phyloP scores from a whole-genome alignment of 176 grass and related monocot genomes.

The Lolium rigidum region DNA sequence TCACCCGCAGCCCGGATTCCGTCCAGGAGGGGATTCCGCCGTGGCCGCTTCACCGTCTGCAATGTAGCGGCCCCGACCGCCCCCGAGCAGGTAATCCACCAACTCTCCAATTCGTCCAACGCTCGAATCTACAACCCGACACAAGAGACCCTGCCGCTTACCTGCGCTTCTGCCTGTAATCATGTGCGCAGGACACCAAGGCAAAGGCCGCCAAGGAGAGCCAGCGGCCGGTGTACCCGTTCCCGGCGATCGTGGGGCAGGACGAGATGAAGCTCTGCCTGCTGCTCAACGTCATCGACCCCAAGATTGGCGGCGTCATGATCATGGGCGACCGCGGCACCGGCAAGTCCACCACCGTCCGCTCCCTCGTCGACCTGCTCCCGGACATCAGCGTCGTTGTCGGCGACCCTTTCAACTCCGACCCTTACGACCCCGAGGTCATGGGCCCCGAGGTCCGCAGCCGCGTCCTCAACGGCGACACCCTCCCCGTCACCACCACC shows the following conservation, averaged over 20 bases:
- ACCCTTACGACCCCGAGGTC: constrained; percentile 87
- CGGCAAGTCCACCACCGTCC: constrained; percentile 93
- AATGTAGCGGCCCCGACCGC: constrained; percentile 62
- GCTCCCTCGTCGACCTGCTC: constrained; percentile 94
- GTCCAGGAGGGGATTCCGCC: constrained; percentile 22
- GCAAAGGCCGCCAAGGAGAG: constrained; percentile 58
- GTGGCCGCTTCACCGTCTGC: constrained; percentile 58
- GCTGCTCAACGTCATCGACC: constrained; percentile 97
- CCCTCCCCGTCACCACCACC: constrained; percentile 53
- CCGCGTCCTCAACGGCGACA: constrained; percentile 55
- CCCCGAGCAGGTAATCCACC: constrained; percentile 46
- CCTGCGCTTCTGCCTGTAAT: background rate
- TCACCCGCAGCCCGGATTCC: constrained; percentile 36
- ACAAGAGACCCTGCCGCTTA: background rate
- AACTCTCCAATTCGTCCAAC: background rate
- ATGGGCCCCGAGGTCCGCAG: constrained; percentile 83
- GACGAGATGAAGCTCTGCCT: constrained; percentile 99
- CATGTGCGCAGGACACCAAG: constrained; percentile 25
- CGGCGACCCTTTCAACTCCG: constrained; percentile 97
- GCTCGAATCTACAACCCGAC: background rate
- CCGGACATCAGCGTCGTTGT: constrained; percentile 83
- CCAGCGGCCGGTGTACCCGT: constrained; percentile 92
- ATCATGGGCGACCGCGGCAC: constrained; percentile 99
- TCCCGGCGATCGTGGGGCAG: constrained; percentile 95
- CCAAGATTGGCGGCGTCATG: constrained; percentile 99